phyloP scores from a whole-genome alignment of 306 rosid genomes.

The Mimosa pudica region DNA sequence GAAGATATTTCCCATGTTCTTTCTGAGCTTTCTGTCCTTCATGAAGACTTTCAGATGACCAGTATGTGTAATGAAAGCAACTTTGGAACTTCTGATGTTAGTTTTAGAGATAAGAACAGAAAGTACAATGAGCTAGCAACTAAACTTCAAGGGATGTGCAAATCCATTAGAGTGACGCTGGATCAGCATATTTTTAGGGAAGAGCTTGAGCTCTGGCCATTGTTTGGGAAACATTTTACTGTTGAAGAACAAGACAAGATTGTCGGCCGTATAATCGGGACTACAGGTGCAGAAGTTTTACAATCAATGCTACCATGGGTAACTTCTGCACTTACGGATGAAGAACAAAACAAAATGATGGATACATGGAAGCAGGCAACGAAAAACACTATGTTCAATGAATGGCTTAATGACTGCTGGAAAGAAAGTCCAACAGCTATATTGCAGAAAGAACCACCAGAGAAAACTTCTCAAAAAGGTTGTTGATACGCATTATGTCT shows the following conservation, averaged over 20 bases:
- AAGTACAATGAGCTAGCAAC: constrained; percentile 88
- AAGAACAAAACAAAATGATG: constrained; percentile 96
- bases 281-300: constrained; percentile 99
- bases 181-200: constrained; percentile 98
- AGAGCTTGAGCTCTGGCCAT: constrained; percentile 97
- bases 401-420: constrained; percentile 97
- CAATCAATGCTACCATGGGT: constrained; percentile 99
- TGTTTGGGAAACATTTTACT: constrained; percentile 89
- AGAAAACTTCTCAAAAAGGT: constrained; percentile 70
- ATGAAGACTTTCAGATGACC: constrained; percentile 58
- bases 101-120: constrained; percentile 49
- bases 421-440: constrained; percentile 75
- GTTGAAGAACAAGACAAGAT: constrained; percentile 98
- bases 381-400: constrained; percentile 98
- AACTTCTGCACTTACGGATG: constrained; percentile 95
- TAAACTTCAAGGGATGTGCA: constrained; percentile 99
- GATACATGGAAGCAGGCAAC: constrained; percentile 99
- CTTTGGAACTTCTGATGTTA: constrained; percentile 41
- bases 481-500: constrained; percentile 29
- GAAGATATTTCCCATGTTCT: constrained; percentile 86
- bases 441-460: constrained; percentile 55
- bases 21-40: constrained; percentile 83
- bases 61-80: constrained; percentile 43
- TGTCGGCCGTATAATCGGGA: constrained; percentile 95
- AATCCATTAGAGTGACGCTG: constrained; percentile 84